These are phyloP conservation scores for Eimeria falciformis DNA, from an alignment of 169 alveolate species.

Conservation along the genomic window DNA sequence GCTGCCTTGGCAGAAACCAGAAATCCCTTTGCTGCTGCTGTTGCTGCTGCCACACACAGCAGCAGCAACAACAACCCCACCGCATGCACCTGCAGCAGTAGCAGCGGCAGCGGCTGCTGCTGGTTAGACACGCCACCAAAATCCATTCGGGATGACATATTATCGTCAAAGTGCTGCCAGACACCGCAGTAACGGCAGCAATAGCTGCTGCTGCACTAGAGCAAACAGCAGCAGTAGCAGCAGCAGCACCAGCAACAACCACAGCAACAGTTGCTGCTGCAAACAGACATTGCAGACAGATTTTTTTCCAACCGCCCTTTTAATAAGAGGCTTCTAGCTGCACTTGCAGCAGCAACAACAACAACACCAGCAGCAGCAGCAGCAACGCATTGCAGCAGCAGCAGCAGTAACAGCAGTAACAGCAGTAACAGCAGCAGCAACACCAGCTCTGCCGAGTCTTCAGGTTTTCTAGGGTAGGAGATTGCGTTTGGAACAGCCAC, in stretches of 20 bases:
- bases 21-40: not conserved
- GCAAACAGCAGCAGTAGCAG: no score
- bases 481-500: no score
- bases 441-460: not conserved
- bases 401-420: not conserved
- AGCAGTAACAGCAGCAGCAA: not conserved
- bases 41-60: not conserved
- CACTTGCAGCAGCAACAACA: not conserved
- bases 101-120: constrained; percentile 1
- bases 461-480: no score
- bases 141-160: no score
- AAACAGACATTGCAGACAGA: no score
- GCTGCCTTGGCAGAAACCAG: not conserved
- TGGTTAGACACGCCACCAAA: no score
- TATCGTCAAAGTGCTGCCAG: no score
- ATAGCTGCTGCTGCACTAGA: no score
- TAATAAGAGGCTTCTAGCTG: not conserved
- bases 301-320: not conserved
- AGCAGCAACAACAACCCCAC: constrained; percentile 29
- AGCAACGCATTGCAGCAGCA: constrained; percentile 13
- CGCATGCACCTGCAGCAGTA: not conserved
- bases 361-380: not conserved
- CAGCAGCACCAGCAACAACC: no score
- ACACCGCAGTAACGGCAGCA: no score
- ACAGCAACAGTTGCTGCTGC: constrained; percentile 6